phyloP scores from a whole-genome alignment of 23 red algal genomes.

The Chondrus crispus region DNA sequence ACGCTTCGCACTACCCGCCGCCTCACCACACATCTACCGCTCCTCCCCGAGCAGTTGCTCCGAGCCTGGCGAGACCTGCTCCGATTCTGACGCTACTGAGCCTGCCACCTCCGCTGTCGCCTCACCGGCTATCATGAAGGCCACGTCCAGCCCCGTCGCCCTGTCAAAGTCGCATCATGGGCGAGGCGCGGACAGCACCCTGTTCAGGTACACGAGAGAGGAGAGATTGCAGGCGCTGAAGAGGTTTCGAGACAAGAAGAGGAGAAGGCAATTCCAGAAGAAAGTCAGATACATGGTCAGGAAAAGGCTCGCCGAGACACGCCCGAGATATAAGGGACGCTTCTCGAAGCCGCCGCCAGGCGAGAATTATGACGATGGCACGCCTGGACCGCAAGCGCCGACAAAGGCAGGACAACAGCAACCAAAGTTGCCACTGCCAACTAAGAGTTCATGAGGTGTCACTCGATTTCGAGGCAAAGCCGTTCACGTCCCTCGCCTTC shows the following conservation, averaged over 20 bases:
- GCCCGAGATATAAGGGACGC: conserved; percentile 83
- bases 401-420: background rate
- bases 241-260: conserved; percentile 83
- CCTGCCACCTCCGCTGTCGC: background rate
- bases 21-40: background rate
- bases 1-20: too few relatives aligned
- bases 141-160: background rate
- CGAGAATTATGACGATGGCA: conserved; percentile 58
- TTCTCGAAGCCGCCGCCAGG: conserved; percentile 81
- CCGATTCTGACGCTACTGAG: conserved; percentile 30
- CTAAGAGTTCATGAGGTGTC: too few relatives aligned
- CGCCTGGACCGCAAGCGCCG: conserved; percentile 14
- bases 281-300: conserved; percentile 76
- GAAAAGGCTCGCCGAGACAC: conserved; percentile 75
- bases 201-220: conserved; percentile 51
- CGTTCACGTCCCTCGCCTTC: too few relatives aligned
- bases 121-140: conserved; percentile 2
- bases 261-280: conserved; percentile 72
- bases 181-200: background rate
- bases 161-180: too few relatives aligned
- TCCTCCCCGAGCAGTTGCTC: background rate
- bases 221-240: conserved; percentile 77
- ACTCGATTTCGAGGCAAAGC: too few relatives aligned
- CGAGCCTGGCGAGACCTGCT: background rate
- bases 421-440: too few relatives aligned